These are phyloP conservation scores for Kwoniella pini DNA, from an alignment of 768 basidiomycete species.

Conservation along the genomic window DNA sequence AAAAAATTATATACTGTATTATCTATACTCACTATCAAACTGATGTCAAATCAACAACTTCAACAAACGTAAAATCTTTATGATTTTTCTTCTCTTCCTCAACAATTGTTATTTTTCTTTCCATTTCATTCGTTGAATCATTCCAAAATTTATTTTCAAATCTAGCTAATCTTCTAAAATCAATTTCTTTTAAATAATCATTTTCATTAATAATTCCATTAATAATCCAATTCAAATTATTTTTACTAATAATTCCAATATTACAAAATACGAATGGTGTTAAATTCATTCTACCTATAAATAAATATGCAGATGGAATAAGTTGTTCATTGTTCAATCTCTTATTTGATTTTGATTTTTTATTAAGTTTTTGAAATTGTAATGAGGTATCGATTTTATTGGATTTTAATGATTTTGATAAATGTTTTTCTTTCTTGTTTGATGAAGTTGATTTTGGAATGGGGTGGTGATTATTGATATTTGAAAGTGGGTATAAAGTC, in stretches of 20 bases:
- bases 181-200: not conserved
- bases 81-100: not conserved
- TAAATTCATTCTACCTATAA: slow-evolving; percentile 9
- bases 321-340: no score
- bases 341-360: no score
- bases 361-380: no score
- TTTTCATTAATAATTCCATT: slow-evolving; percentile 15
- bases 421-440: no score
- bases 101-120: not conserved
- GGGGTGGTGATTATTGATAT: no score
- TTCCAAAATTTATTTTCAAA: not conserved
- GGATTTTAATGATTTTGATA: no score
- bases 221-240: slow-evolving; percentile 12
- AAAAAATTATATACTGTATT: no score
- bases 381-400: no score
- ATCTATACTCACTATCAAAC: no score
- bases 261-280: slow-evolving; percentile 19
- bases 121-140: not conserved
- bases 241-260: not conserved
- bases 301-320: slow-evolving; percentile 2
- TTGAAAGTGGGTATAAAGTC: no score
- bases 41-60: slow-evolving; percentile 1
- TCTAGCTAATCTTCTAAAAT: not conserved
- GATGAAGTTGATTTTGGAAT: no score
- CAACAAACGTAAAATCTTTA: no score